Conservation (phyloP, 495 filamentous ascomycete genomes). For the Neurospora terricola region DNA sequence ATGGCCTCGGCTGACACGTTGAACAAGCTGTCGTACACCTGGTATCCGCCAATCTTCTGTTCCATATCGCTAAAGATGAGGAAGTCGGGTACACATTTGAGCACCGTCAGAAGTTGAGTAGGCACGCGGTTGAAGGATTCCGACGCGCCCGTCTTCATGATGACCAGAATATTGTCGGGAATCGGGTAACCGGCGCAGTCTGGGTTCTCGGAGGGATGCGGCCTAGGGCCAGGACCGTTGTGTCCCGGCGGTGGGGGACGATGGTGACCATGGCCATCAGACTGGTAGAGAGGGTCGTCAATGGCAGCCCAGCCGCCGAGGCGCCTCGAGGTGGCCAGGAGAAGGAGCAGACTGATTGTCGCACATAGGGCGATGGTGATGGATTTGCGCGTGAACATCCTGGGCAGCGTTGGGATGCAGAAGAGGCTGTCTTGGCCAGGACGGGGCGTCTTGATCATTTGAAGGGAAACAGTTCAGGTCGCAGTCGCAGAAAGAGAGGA, state of each 20-base stretch:
- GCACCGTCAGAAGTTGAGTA: conserved; percentile 43
- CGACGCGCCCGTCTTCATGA: conserved; percentile 50
- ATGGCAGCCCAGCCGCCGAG: conserved; percentile 19
- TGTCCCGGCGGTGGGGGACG: neutral
- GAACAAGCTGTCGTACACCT: conserved; percentile 42
- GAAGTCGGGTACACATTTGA: conserved; percentile 42
- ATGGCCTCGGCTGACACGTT: conserved; percentile 29
- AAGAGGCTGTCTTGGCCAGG: neutral
- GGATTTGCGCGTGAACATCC: conserved; percentile 11
- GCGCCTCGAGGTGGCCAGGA: conserved; percentile 20
- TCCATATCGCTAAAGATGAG: conserved; percentile 51
- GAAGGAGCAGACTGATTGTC: conserved; percentile 13
- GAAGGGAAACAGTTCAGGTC: neutral
- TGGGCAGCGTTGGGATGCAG: conserved; percentile 2
- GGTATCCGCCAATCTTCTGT: conserved; percentile 36
- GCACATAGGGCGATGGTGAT: conserved; percentile 8
- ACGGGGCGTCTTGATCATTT: neutral
- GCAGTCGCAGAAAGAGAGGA: neutral
- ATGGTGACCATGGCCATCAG: neutral
- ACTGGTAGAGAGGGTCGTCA: conserved; percentile 7
- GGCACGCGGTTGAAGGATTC: conserved; percentile 43
- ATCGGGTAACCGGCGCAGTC: conserved; percentile 28
- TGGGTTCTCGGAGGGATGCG: conserved; percentile 5
- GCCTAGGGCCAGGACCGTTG: neutral
- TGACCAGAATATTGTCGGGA: conserved; percentile 30